Conservation (phyloP, 1,284 basidiomycete genomes). For the Bjerkandera adusta region DNA sequence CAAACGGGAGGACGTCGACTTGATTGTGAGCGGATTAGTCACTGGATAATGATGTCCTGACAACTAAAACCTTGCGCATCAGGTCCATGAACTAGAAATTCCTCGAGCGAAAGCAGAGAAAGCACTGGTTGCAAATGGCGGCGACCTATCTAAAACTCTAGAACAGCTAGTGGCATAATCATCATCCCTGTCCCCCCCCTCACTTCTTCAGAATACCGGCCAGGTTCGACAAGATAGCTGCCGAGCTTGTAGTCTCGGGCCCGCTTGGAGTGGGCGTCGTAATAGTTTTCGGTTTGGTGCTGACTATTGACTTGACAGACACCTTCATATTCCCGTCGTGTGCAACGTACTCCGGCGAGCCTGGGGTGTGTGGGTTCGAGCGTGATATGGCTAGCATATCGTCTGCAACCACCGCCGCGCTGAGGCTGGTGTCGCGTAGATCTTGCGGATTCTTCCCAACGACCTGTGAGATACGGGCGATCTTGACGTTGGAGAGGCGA, state of each 20-base stretch:
- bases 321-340: constrained; percentile 12
- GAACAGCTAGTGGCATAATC: constrained; percentile 23
- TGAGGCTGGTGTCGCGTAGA: constrained; percentile 18
- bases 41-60: not conserved
- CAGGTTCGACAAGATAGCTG: too few species aligned
- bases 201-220: not conserved
- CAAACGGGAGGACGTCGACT: constrained; percentile 62
- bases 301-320: not conserved
- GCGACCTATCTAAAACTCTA: constrained; percentile 31
- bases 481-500: constrained; percentile 24
- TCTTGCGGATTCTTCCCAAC: constrained; percentile 27
- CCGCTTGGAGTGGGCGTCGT: too few species aligned
- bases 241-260: too few species aligned
- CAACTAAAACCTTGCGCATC: not conserved
- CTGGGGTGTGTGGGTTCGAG: constrained; percentile 28
- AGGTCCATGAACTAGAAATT: constrained; percentile 68
- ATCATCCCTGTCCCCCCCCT: not conserved
- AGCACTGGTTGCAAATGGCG: constrained; percentile 43
- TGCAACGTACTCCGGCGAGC: constrained; percentile 34
- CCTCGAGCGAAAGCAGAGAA: constrained; percentile 56
- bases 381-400: constrained; percentile 13
- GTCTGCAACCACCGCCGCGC: constrained; percentile 16
- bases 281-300: too few species aligned
- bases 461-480: constrained; percentile 29
- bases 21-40: constrained; percentile 47